phyloP scores from a whole-genome alignment of 108 stramenopile genomes.

The Schizochytrium sp. region DNA sequence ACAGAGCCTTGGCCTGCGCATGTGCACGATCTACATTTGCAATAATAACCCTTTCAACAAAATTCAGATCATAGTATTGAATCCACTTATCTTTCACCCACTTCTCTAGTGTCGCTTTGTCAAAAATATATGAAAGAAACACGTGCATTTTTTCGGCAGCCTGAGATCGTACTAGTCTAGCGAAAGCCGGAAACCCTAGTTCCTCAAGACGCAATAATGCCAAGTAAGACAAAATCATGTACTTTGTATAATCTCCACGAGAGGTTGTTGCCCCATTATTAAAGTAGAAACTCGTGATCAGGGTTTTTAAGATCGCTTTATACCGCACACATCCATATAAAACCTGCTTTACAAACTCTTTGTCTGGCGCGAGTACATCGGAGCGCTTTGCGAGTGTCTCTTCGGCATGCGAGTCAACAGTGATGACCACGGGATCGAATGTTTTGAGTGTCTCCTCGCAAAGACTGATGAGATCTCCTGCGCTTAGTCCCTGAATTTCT shows the following conservation, averaged over 20 bases:
- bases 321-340: constrained; percentile 78
- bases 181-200: constrained; percentile 69
- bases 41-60: background rate
- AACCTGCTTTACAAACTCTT: constrained; percentile 67
- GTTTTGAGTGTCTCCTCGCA: constrained; percentile 40
- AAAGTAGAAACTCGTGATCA: constrained; percentile 72
- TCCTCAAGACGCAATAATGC: constrained; percentile 77
- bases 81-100: constrained; percentile 62
- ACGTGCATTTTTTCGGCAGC: constrained; percentile 73
- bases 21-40: constrained; percentile 7
- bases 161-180: constrained; percentile 60
- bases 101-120: constrained; percentile 53
- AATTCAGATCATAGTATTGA: constrained; percentile 54
- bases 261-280: constrained; percentile 70
- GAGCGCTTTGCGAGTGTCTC: background rate
- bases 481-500: background rate
- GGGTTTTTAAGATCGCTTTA: constrained; percentile 68
- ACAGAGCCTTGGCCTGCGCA: background rate
- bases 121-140: constrained; percentile 72
- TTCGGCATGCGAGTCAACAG: constrained; percentile 37
- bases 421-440: constrained; percentile 39
- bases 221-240: constrained; percentile 76
- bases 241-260: constrained; percentile 74
- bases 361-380: background rate
- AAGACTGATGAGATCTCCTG: background rate